Evolutionary conservation across 768 basidiomycete species (phyloP), one percentile per base, ranked within the genome.

Genomic region (Solioccasus polychromus): DNA sequence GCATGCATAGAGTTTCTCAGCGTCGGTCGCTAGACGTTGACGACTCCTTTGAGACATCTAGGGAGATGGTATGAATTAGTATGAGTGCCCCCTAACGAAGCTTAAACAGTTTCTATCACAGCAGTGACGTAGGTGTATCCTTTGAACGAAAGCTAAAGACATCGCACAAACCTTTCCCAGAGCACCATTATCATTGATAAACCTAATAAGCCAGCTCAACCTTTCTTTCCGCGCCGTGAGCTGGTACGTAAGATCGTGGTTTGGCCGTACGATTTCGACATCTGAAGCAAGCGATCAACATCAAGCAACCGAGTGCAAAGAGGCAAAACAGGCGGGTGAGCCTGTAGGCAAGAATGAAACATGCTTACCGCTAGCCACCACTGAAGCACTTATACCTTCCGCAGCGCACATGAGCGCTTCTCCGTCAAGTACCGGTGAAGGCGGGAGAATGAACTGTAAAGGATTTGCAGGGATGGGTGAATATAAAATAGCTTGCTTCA

Each of bases 111-210:
- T 24, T 25, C 39, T 24, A 5, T 28, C 18, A 15, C 9, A 17
- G 18, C 23, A 20, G 26, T 18, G 28, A 37, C 15, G 34, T 35
- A 20, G 1, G 20, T 12, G 15, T 15, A 29, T 20, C 41, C 14
- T 31, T 45, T 35, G 42, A 20, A 43, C n/a, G 17, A 35, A 34
- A 23, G 9, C 0, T 10, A 32, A 30, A 18, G 10, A 48, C 17
- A 10, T 22, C 24, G 17, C 18, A 45, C 68, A 52, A 25, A 88
- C 92, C 75, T 88, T 91, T 30, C 70, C 71, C 28, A 94, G 70
- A 5, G 85, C 84, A 0, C 78, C 83, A 62, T 95, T 95, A 42
- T 89, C 84, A 35, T 92, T 88, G 57, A 96, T 88, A 62, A 92
- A 95, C 20, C 75, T 76, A 53, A 95, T 88, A n/a, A 97, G 73